Base-by-base conservation (phyloP, 768 basidiomycete genomes). In the Mycena crocata region DNA sequence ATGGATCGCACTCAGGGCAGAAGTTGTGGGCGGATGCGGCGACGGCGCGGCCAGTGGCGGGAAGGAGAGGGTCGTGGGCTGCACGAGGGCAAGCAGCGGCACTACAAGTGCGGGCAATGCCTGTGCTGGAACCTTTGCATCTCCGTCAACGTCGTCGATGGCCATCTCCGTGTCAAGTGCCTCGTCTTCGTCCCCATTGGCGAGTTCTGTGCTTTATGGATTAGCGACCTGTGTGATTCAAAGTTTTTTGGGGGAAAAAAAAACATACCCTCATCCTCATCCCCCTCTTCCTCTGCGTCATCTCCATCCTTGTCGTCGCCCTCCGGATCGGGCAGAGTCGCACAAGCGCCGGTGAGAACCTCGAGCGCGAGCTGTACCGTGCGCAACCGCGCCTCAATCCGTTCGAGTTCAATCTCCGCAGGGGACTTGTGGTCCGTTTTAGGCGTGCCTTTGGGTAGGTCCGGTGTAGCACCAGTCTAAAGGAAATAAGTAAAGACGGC, bases 1-100 rank as follows among this genome's bases (percentile, higher is more conserved):
- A 74, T 98, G 96, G 55, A 97, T 89, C 9, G 92, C 88, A 67
- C 92, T 87, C 48, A 98, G 86, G 13, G 84, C 92, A 28, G 95
- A 93, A 0, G 96, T 97, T 15, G 91, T 95, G 2, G 96, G 96
- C 42, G 95, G 93, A 74, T 97, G 93, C 24, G 85, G 82, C 0
- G 94, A 95, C 14, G 87, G 87, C 6, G 85, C 78, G 26, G 87
- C 84, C 21, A 86, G 82, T 0, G 94, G 93, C 19, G 92, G 87
- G 81, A 96, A 97, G 5, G 96, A 97, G 19, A 96, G 85, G 0
- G 85, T 74, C 0, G 93, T 95, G 0, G 94, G 93, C 32, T 88
- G 88, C 45, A 91, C 84, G 31, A 97, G 86, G 2, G 85, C 75
- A 6, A 95, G 82, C 8, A 93, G 81, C 4, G 94, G 91, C 28